Percentiles rank a stretch among this genome's conserved stretches.
Evolutionary conservation across 768 basidiomycete species (phyloP).

Genomic region (Royoungia palumana): DNA sequence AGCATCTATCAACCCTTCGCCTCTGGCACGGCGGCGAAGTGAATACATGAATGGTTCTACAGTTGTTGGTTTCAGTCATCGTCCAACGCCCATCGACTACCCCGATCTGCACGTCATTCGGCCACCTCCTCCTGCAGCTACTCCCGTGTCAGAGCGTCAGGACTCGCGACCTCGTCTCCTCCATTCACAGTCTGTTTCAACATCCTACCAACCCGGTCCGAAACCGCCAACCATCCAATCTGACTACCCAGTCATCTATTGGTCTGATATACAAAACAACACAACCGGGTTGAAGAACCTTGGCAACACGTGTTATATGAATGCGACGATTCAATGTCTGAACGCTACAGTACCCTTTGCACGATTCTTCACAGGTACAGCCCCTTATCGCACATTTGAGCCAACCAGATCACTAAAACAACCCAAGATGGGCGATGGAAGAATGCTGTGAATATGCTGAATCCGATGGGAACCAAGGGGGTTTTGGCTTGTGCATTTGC

Average conservation of each 20-base stretch:
- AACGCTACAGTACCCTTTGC: slow-evolving; percentile 93
- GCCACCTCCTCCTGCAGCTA: slow-evolving; percentile 76
- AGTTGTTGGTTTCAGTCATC: slow-evolving; percentile 42
- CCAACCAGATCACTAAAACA: slow-evolving; percentile 2
- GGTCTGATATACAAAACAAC: slow-evolving; percentile 77
- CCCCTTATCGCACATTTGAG: background rate
- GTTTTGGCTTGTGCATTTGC: slow-evolving; percentile 79
- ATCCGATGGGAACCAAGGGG: slow-evolving; percentile 87
- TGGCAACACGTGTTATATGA: slow-evolving; percentile 99
- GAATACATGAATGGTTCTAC: slow-evolving; percentile 81
- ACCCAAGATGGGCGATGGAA: slow-evolving; percentile 78
- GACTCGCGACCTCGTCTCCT: slow-evolving; percentile 62
- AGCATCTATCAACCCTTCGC: slow-evolving; percentile 79
- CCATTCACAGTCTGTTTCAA: slow-evolving; percentile 31
- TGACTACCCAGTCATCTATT: slow-evolving; percentile 82
- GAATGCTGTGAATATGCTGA: slow-evolving; percentile 77
- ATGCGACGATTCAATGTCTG: slow-evolving; percentile 94
- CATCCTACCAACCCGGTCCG: slow-evolving; percentile 35
- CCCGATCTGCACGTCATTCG: slow-evolving; percentile 70
- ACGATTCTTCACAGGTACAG: slow-evolving; percentile 80
- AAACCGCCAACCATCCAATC: slow-evolving; percentile 64
- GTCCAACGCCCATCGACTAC: slow-evolving; percentile 67
- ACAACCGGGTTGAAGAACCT: slow-evolving; percentile 90
- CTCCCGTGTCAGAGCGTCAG: slow-evolving; percentile 68
- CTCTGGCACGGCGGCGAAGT: slow-evolving; percentile 66